Base-by-base conservation (phyloP, 2,329 filamentous ascomycete species). In the Clonostachys sp. region DNA sequence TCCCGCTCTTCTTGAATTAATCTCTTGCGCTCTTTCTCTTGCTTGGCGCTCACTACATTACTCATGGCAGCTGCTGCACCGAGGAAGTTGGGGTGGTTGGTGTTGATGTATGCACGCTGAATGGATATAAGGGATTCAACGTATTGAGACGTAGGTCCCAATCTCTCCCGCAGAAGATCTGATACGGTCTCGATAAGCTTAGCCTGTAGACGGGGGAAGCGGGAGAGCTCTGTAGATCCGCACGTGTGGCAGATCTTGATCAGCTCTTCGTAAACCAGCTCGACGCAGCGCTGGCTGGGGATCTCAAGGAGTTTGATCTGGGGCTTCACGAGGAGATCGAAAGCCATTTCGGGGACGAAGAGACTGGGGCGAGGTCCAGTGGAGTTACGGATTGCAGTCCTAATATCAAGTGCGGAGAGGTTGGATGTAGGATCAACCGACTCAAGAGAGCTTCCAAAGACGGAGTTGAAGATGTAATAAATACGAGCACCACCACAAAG, bases 211-310 rank as follows among this genome's bases (percentile, higher is more conserved):
- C 94, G 83, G 12, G 94, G 94, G 66, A 92, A 99, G 53, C 94
- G 81, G 46, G 89, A 87, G 17, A 99, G 81, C 66, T 99, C 94
- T 14, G 88, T 95, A 3, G 91, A 96, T 52, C 94, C 94, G 69
- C 94, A 99, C 1, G 94, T 99, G 65, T 99, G 94, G 71, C 94
- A 96, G 56, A 99, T 97, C 72, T 99, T 99, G 73, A 99, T 99
- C 41, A 99, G 78, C 67, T 99, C 94, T 65, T 99, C 94, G 65
- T 99, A 99, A 4, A 99, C 94, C 46, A 99, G 81, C 69, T 99
- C 94, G 45, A 99, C 94, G 61, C 94, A 99, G 58, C 94, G 85
- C 64, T 99, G 94, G 63, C 90, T 95, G 10, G 94, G 94, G 24
- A 94, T 84, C 65, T 99, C 94, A 30, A 99, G 76, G 46, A 99